These are phyloP conservation scores for Rheum nobile DNA, from an alignment of 148 eudicot genomes.

Conservation along the genomic window DNA sequence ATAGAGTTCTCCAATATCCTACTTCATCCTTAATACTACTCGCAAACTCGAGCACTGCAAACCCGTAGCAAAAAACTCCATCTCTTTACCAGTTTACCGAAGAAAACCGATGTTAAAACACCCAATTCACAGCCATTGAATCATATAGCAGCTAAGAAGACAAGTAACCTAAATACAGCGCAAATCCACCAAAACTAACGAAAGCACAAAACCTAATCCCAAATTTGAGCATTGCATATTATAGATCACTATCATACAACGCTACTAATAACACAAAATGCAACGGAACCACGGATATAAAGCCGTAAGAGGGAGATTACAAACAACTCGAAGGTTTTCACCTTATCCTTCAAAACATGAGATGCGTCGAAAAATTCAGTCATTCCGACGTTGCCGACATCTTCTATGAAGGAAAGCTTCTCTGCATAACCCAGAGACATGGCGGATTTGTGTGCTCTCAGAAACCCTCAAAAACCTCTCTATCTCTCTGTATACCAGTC, in stretches of 20 bases:
- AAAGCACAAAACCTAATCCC: background rate
- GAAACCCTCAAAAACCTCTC: background rate
- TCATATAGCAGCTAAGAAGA: background rate
- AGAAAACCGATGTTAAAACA: background rate
- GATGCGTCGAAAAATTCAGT: constrained; percentile 59
- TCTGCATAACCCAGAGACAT: constrained; percentile 86
- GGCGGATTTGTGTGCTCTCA: background rate
- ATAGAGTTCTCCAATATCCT: background rate
- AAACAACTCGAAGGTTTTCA: constrained; percentile 8
- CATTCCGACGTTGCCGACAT: constrained; percentile 86
- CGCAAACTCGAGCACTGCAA: background rate
- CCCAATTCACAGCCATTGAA: background rate
- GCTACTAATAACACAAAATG: background rate
- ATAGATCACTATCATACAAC: background rate
- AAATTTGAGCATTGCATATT: background rate
- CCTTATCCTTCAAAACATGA: constrained; percentile 45
- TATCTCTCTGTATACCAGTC: background rate
- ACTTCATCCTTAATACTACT: background rate
- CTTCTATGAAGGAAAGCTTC: constrained; percentile 76
- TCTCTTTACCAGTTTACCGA: background rate
- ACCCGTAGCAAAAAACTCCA: background rate
- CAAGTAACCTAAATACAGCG: background rate
- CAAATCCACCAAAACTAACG: background rate
- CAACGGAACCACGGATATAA: background rate
- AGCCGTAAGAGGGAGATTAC: background rate